Conservation (phyloP, 1,284 basidiomycete species). For the Blastosporella zonata region DNA sequence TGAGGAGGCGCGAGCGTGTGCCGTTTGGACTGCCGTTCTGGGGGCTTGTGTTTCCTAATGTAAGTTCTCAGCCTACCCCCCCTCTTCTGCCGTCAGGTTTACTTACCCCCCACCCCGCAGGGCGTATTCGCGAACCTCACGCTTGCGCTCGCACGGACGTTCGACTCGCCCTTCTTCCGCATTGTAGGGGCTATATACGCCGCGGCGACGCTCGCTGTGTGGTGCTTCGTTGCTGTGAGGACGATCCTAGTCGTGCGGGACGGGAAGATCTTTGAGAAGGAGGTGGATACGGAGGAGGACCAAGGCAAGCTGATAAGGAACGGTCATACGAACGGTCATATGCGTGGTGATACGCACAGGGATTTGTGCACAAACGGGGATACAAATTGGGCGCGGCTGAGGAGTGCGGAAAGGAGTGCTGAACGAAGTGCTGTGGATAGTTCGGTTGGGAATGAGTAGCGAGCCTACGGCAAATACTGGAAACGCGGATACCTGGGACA, state of each 20-base stretch:
- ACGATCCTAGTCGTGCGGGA: slow-evolving; percentile 39
- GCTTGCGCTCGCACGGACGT: slow-evolving; percentile 45
- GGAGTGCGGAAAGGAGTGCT: too few species aligned
- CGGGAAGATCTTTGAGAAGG: slow-evolving; percentile 42
- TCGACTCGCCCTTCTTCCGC: slow-evolving; percentile 52
- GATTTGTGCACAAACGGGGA: too few species aligned
- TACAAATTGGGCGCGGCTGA: too few species aligned
- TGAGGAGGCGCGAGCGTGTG: slow-evolving; percentile 33
- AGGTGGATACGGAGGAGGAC: background rate
- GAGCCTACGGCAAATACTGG: too few species aligned
- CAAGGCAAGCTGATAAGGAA: background rate
- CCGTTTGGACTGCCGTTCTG: slow-evolving; percentile 52
- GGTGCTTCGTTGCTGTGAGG: slow-evolving; percentile 47
- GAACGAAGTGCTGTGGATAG: too few species aligned
- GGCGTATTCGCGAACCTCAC: slow-evolving; percentile 67
- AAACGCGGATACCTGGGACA: too few species aligned
- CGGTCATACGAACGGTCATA: too few species aligned
- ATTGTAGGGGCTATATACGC: slow-evolving; percentile 56
- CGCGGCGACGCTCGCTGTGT: slow-evolving; percentile 49
- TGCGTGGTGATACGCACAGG: too few species aligned
- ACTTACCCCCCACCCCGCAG: slow-evolving; percentile 26
- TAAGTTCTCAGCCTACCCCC: slow-evolving; percentile 32
- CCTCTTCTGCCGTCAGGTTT: background rate
- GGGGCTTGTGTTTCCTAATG: slow-evolving; percentile 63
- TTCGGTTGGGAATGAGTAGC: too few species aligned